Percentiles rank a stretch among this genome's conserved stretches.
Evolutionary conservation across 768 basidiomycete genomes (phyloP).

Genomic region (Cyathus striatus): DNA sequence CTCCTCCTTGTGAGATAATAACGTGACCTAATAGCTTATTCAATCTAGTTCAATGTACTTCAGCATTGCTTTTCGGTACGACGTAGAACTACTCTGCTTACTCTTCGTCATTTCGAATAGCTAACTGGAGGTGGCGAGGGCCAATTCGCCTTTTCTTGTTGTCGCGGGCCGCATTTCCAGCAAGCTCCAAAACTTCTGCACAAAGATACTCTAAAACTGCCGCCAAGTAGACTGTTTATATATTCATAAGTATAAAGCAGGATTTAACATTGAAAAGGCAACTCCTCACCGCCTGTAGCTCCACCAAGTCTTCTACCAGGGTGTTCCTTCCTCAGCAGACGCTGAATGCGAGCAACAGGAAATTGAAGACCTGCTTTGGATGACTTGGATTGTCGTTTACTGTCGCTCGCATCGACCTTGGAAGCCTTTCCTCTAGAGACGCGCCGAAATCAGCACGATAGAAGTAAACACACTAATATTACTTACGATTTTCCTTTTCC

Average conservation of each 20-base stretch:
- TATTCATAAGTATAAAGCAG: background rate
- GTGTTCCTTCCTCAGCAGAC: slow-evolving; percentile 69
- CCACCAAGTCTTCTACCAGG: slow-evolving; percentile 68
- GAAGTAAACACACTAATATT: background rate
- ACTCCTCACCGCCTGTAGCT: slow-evolving; percentile 54
- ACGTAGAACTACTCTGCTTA: slow-evolving; percentile 14
- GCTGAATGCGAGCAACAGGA: slow-evolving; percentile 81
- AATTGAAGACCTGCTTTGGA: slow-evolving; percentile 62
- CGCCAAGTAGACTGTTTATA: slow-evolving; percentile 63
- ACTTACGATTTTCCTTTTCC: slow-evolving; percentile 53
- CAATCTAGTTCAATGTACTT: slow-evolving; percentile 30
- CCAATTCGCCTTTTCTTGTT: slow-evolving; percentile 82
- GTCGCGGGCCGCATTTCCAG: slow-evolving; percentile 74
- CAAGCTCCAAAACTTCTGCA: slow-evolving; percentile 83
- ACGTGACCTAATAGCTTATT: slow-evolving; percentile 56
- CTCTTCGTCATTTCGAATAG: slow-evolving; percentile 77
- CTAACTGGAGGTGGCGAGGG: slow-evolving; percentile 78
- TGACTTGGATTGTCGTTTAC: slow-evolving; percentile 66
- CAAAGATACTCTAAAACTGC: slow-evolving; percentile 85
- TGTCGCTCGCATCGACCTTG: slow-evolving; percentile 21
- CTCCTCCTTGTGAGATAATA: slow-evolving; percentile 76
- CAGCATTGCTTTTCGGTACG: too few species aligned
- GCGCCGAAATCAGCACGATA: background rate
- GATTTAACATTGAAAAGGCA: background rate
- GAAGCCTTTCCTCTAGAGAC: slow-evolving; percentile 15